Evolutionary conservation across 352 stramenopile genomes (phyloP).

Genomic region (Phytophthora kernoviae): DNA sequence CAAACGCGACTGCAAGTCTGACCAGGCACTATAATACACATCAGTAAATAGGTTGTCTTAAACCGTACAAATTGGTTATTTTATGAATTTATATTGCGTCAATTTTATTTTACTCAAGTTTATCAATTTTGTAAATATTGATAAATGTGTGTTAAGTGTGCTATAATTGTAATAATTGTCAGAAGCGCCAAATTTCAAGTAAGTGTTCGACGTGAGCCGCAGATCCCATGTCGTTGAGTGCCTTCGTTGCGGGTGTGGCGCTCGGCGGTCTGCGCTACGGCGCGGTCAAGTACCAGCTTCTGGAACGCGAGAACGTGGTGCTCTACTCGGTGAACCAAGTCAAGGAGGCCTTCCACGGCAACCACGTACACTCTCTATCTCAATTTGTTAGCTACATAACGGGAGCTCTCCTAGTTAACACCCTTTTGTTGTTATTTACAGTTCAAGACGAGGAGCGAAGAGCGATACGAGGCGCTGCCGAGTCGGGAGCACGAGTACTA

Average conservation of each 20-base stretch:
- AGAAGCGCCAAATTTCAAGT: neutral
- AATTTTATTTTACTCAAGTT: neutral
- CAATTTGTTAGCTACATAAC: neutral
- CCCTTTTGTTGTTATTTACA: constrained; percentile 12
- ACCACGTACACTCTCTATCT: constrained; percentile 23
- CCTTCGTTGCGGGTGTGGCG: constrained; percentile 71
- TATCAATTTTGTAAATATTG: constrained; percentile 1
- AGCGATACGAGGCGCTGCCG: constrained; percentile 68
- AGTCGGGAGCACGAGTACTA: constrained; percentile 86
- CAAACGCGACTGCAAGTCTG: constrained; percentile 6
- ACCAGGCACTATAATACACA: neutral
- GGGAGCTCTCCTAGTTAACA: neutral
- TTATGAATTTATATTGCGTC: neutral
- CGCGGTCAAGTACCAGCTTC: constrained; percentile 68
- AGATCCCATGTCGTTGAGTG: constrained; percentile 64
- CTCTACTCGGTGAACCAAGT: constrained; percentile 67
- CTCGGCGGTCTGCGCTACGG: constrained; percentile 70
- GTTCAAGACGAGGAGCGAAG: constrained; percentile 32
- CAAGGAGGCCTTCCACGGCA: constrained; percentile 59
- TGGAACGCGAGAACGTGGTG: constrained; percentile 74
- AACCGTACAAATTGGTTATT: neutral
- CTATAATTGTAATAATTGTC: neutral
- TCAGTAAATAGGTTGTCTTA: neutral
- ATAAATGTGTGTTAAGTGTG: neutral
- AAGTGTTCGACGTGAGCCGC: constrained; percentile 2